phyloP scores from a whole-genome alignment of 768 basidiomycete genomes.

The Gautieria morchelliformis region DNA sequence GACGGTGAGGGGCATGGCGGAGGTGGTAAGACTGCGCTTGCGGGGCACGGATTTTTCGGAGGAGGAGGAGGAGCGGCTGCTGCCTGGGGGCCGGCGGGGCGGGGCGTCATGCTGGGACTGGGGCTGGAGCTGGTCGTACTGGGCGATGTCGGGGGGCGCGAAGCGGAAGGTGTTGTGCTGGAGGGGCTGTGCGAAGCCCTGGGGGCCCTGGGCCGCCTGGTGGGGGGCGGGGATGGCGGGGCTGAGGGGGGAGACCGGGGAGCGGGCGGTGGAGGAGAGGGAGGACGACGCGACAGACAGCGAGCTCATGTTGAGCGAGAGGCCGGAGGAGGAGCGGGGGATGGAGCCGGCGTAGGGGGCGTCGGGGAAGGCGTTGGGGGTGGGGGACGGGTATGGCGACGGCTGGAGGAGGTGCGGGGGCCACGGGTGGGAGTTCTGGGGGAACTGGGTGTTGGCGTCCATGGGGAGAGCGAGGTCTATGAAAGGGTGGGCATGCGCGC shows the following conservation, averaged over 20 bases:
- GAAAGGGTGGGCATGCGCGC: too few species aligned
- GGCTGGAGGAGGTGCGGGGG: neutral
- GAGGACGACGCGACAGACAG: conserved; percentile 35
- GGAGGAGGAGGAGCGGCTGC: conserved; percentile 36
- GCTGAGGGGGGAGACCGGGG: conserved; percentile 12
- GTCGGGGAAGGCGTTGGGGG: neutral
- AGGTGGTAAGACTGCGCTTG: conserved; percentile 54
- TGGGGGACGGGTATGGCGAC: neutral
- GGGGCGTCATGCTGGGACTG: conserved; percentile 18
- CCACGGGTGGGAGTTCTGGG: neutral
- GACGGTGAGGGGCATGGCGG: conserved; percentile 24
- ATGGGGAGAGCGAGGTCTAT: too few species aligned
- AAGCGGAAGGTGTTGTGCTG: conserved; percentile 35
- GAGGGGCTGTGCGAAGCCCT: conserved; percentile 9
- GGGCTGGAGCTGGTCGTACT: conserved; percentile 23
- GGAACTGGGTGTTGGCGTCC: neutral
- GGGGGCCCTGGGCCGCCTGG: too few species aligned
- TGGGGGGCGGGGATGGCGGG: conserved; percentile 8
- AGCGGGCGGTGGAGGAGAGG: conserved; percentile 25
- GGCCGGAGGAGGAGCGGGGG: conserved; percentile 23
- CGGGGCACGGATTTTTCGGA: conserved; percentile 48
- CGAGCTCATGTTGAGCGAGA: conserved; percentile 60
- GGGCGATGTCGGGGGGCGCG: conserved; percentile 26
- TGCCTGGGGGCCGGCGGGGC: conserved; percentile 28
- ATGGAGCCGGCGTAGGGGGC: neutral